phyloP scores from a whole-genome alignment of 2,329 filamentous ascomycete genomes.

The Colletotrichum sp. region DNA sequence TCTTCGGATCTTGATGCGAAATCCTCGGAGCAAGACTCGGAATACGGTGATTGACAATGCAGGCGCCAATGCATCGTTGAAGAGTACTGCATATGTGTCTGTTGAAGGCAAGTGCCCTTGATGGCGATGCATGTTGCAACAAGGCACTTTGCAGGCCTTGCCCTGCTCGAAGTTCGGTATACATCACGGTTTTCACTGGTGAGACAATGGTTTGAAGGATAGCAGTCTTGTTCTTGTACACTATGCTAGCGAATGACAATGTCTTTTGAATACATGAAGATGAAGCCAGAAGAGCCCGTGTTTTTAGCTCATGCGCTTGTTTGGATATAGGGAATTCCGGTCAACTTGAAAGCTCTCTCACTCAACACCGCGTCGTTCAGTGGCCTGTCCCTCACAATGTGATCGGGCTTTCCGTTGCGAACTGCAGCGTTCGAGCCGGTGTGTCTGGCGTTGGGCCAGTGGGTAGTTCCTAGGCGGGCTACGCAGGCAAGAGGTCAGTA shows the following conservation, averaged over 20 bases:
- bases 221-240: not conserved
- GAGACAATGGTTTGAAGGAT: not conserved
- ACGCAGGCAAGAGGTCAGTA: not conserved
- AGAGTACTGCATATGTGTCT: not conserved
- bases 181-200: not conserved
- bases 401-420: constrained; percentile 29
- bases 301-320: not conserved
- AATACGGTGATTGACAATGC: not conserved
- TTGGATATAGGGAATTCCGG: constrained; percentile 49
- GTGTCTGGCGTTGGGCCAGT: constrained; percentile 46
- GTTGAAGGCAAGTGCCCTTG: not conserved
- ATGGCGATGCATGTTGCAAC: not conserved
- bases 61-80: not conserved
- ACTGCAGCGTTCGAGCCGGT: constrained; percentile 27
- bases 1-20: not conserved
- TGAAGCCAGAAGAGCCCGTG: not conserved
- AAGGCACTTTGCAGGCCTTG: not conserved
- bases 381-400: constrained; percentile 39
- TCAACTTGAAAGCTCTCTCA: constrained; percentile 48
- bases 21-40: not conserved
- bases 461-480: constrained; percentile 42
- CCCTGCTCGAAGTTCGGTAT: not conserved
- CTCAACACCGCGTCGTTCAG: constrained; percentile 41
- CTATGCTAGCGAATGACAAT: not conserved
- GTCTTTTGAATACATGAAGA: not conserved